Base-by-base conservation (phyloP, 768 basidiomycete genomes). In the Auricularia auricula-judae region DNA sequence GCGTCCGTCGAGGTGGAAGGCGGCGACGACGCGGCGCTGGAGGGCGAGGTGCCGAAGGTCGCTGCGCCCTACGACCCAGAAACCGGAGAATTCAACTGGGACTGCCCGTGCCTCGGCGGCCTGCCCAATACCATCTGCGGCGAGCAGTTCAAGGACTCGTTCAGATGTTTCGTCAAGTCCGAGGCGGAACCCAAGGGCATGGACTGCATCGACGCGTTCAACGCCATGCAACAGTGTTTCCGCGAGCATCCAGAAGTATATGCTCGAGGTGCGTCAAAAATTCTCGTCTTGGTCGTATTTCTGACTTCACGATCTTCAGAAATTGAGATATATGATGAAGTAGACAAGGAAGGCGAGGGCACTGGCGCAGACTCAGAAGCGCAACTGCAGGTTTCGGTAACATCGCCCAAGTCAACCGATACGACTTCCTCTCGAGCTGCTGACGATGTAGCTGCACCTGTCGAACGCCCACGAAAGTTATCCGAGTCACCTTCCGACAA, bases 41-140 rank as follows among this genome's bases (percentile, higher is more conserved):
- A 59, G 42, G 33, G 43, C 29, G 44, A 35, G 21, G 47, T 10
- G 18, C 63, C 59, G 36, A 23, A 16, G 56, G 33, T 39, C 33
- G 39, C 21, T n/a, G 43, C 39, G 16, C 43, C 54, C n/a, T 98
- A 84, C 80, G 89, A 99, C 76, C 95, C 95, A 21, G 93, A 85
- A 67, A 99, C 97, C 1, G 97, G 97, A 54, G 94, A 98, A 82
- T 98, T 99, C 71, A 99, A 99, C 78, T 99, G 97, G 97, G 97
- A 98, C 73, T 99, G 97, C 74, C 93, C 97, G 1, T 98, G 97
- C 74, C 85, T 99, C 7, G 97, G 97, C 36, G 97, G 97, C 61
- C 98, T 99, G 97, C 96, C 96, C 10, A 82, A 98, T 72, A 96
- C 97, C 4, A 93, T 94, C 10, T 99, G 97, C 71, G 97, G 97